Evolutionary conservation across 805 yeast genomes (phyloP), one percentile per base, ranked within the genome.

Genomic region (Candida gorgasii): DNA sequence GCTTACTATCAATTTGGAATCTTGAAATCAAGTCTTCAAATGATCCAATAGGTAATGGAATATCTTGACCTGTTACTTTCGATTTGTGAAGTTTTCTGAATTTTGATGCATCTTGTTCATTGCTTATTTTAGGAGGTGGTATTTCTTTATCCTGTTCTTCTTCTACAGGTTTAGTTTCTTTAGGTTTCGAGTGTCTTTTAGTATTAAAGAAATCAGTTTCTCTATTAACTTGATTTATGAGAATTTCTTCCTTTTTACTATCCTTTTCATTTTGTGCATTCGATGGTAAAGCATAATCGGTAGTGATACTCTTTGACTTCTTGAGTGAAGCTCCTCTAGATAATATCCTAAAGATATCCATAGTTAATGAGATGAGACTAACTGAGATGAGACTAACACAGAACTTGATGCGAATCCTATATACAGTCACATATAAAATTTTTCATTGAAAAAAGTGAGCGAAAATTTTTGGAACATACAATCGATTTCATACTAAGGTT

Each of bases 31-130:
- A 70, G 59, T 92, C 97, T 49, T 84, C 84, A 60, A 93, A 93
- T 1, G 95, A 83, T 1, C 89, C 93, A 44, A 92, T 83, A 1
- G 98, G 97, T 23, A 87, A 67, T n/a, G 97, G 97, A 11, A 86
- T 63, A 62, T 92, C 97, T 32, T 76, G 76, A 30, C 98, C 98
- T 0, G 85, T 71, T 22, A 90, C 82, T 46, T 89, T 89, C 34
- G 83, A 79, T 44, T 73, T 75, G 52, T 82, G 73, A 1, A 75
- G 58, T 52, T 79, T 78, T 50, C 97, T 77, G 42, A 84, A 69
- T 14, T 59, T 63, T 2, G 53, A 55, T 0, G 95, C 95, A 33
- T 88, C 86, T 37, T 76, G 76, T 12, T 65, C 72, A 16, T 66
- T 74, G 1, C 72, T 53, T 32, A 86, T 78, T 39, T 65, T 72